Conservation (phyloP, 1,284 basidiomycete species). For the Boletus mariae region DNA sequence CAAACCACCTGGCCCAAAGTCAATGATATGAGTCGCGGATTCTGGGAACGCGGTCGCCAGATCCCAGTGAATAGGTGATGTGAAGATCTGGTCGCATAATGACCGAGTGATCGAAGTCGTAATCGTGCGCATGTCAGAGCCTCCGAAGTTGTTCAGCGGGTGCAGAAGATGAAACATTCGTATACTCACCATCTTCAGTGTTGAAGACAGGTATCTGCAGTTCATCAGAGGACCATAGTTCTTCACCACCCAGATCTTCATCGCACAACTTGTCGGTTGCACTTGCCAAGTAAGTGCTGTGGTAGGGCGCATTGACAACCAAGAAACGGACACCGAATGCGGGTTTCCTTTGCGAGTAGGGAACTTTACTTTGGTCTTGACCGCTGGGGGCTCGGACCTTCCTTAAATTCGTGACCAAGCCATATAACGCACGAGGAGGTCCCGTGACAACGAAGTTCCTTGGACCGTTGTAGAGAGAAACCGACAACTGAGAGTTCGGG, state of each 20-base stretch:
- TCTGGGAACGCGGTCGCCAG: conserved; percentile 87
- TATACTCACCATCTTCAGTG: conserved; percentile 80
- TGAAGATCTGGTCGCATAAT: conserved; percentile 92
- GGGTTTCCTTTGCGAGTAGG: conserved; percentile 92
- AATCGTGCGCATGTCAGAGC: conserved; percentile 73
- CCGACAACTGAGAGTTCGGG: conserved; percentile 71
- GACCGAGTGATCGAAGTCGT: conserved; percentile 72
- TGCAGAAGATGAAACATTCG: conserved; percentile 5
- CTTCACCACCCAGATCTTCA: conserved; percentile 74
- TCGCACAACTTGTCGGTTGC: conserved; percentile 73
- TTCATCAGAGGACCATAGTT: conserved; percentile 76
- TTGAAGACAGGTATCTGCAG: conserved; percentile 86
- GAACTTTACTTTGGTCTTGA: conserved; percentile 89
- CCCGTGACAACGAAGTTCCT: conserved; percentile 93
- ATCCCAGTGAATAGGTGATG: conserved; percentile 88
- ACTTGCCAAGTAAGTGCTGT: conserved; percentile 82
- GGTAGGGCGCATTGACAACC: conserved; percentile 93
- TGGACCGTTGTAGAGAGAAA: conserved; percentile 92
- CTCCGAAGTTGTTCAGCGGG: conserved; percentile 40
- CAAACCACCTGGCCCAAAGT: conserved; percentile 94
- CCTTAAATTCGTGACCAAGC: conserved; percentile 86
- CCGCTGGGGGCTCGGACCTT: conserved; percentile 87
- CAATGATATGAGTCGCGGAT: conserved; percentile 89
- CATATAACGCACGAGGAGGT: conserved; percentile 88
- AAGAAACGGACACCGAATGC: conserved; percentile 93